Conservation (phyloP, 495 filamentous ascomycete species). For the Lasiosphaeria hispida region DNA sequence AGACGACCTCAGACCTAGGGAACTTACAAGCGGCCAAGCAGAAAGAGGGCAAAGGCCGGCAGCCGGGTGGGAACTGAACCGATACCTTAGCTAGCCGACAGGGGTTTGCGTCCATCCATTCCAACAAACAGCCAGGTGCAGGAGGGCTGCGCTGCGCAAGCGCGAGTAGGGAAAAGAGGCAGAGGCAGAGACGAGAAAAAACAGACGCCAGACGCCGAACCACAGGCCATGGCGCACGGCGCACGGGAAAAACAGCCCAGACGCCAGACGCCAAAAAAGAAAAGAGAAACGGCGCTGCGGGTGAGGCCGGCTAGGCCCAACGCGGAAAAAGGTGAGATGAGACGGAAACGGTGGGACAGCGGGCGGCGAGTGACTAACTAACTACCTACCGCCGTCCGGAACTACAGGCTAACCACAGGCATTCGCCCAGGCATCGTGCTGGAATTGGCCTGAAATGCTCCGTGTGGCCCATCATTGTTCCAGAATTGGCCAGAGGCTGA, state of each 20-base stretch:
- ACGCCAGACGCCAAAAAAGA: neutral
- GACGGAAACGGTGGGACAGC: no score
- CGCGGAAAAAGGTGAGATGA: no score
- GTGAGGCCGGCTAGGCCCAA: neutral
- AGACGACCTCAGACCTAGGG: no score
- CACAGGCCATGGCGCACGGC: neutral
- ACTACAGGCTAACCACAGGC: neutral
- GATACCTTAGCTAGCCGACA: neutral
- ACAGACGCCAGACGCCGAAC: neutral
- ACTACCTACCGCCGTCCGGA: no score
- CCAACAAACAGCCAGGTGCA: neutral
- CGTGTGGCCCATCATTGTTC: neutral
- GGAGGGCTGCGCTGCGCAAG: conserved; percentile 8
- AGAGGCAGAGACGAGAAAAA: neutral
- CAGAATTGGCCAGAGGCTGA: conserved; percentile 9
- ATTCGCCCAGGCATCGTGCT: neutral
- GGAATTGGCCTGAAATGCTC: neutral
- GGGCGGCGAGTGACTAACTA: conserved; percentile 4
- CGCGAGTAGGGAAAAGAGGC: neutral
- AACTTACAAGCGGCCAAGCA: neutral
- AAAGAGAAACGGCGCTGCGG: conserved; percentile 3
- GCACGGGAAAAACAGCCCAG: no score
- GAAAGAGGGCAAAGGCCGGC: neutral
- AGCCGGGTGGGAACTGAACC: neutral
- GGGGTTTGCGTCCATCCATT: neutral